Evolutionary conservation across 169 alveolate genomes (phyloP).

Genomic region (Plasmodium gonderi): DNA sequence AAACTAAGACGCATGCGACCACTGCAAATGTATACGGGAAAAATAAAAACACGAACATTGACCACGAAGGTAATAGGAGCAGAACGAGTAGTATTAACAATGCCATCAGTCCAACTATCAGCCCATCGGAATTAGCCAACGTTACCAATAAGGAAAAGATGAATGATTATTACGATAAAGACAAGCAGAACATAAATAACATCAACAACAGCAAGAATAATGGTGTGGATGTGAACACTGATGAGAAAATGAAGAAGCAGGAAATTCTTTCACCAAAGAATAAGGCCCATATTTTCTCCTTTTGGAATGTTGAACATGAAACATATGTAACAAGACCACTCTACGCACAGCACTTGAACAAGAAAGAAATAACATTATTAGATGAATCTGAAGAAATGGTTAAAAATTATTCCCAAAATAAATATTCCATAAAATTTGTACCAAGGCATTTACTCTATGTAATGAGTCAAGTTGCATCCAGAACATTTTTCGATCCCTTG

Average conservation of each 20-base stretch:
- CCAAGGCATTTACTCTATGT: slow-evolving; percentile 69
- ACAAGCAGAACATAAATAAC: neutral
- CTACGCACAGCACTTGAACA: slow-evolving; percentile 42
- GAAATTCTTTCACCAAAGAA: slow-evolving; percentile 8
- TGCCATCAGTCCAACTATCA: neutral
- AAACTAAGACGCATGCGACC: neutral
- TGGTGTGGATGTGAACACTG: neutral
- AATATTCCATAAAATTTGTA: slow-evolving; percentile 66
- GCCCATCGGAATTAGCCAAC: neutral
- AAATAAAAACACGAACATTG: neutral
- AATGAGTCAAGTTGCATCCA: slow-evolving; percentile 68
- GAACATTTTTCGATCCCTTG: slow-evolving; percentile 61
- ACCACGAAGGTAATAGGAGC: neutral
- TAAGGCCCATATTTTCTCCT: slow-evolving; percentile 14
- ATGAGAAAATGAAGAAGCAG: slow-evolving; percentile 7
- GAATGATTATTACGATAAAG: neutral
- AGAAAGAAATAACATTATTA: slow-evolving; percentile 22
- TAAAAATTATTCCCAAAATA: slow-evolving; percentile 38
- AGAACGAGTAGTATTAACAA: neutral
- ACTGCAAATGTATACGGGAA: neutral
- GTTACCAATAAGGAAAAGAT: neutral
- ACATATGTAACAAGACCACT: slow-evolving; percentile 58
- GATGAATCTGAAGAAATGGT: slow-evolving; percentile 75
- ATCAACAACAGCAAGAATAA: neutral
- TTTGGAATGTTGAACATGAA: slow-evolving; percentile 65